These are phyloP conservation scores for Metschnikowia kunwiensis DNA, from an alignment of 805 yeast genomes.

Conservation along the genomic window DNA sequence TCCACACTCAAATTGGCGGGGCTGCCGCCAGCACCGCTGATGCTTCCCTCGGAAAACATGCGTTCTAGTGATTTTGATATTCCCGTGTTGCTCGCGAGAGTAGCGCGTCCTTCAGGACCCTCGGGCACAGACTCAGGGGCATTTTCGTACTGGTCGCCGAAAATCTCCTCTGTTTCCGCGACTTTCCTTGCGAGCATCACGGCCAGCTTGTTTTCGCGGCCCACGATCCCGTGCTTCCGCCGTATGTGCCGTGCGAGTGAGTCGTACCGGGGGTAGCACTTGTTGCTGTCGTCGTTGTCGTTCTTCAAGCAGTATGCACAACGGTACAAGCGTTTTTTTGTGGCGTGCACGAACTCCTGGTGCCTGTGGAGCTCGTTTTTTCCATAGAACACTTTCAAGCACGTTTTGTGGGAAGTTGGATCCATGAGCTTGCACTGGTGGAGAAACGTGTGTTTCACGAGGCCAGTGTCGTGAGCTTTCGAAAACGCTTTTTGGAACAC, in stretches of 20 bases:
- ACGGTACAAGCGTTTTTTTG: conserved; percentile 39
- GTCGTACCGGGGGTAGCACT: conserved; percentile 44
- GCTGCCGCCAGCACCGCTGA: no score
- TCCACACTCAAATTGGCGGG: no score
- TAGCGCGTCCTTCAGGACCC: background rate
- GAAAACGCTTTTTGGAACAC: conserved; percentile 14
- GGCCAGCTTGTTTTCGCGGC: conserved; percentile 43
- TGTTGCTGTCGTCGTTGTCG: conserved; percentile 31
- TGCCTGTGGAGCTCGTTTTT: conserved; percentile 43
- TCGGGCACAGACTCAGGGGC: no score
- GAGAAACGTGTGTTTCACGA: conserved; percentile 14
- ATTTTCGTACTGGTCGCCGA: background rate
- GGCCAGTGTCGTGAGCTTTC: conserved; percentile 10
- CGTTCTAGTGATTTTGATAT: no score
- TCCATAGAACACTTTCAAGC: conserved; percentile 42
- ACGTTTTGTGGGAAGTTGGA: conserved; percentile 30
- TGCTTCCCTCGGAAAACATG: no score
- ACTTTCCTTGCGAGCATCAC: conserved; percentile 43
- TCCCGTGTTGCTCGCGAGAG: background rate
- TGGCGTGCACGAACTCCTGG: conserved; percentile 47
- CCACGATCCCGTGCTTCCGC: conserved; percentile 43
- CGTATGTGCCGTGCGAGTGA: conserved; percentile 43
- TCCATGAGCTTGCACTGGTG: conserved; percentile 42
- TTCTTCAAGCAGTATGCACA: conserved; percentile 37
- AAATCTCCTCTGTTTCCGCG: conserved; percentile 25